A percentile compares a stretch with the other conserved stretches of the same genome.
phyloP scores from a whole-genome alignment of 2,329 filamentous ascomycete genomes.

The Neonectria punicea region DNA sequence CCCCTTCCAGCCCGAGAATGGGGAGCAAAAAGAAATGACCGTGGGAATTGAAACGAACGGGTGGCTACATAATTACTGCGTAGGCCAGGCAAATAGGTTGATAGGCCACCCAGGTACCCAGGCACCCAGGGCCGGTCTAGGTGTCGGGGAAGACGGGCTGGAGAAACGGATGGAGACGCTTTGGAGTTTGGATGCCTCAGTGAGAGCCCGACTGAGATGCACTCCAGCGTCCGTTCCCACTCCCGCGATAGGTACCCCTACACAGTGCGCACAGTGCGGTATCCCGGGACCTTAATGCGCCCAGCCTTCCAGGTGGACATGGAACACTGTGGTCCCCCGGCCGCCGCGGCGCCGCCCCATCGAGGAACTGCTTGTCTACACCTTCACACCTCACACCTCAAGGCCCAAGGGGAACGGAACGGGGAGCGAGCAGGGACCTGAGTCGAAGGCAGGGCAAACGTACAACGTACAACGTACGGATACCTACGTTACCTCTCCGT shows the following conservation, averaged over 20 bases:
- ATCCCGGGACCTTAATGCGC: slow-evolving; percentile 9
- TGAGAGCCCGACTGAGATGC: background rate
- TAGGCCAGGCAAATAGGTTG: background rate
- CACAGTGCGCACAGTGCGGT: slow-evolving; percentile 22
- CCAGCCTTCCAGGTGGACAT: background rate
- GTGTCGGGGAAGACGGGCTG: slow-evolving; percentile 12
- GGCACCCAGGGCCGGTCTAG: slow-evolving; percentile 1
- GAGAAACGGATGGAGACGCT: background rate
- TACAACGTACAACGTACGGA: background rate
- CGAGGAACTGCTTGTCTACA: slow-evolving; percentile 12
- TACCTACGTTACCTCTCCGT: slow-evolving; percentile 11
- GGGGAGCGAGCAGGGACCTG: background rate
- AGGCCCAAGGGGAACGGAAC: slow-evolving; percentile 11
- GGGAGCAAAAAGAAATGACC: slow-evolving; percentile 30
- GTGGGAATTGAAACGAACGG: slow-evolving; percentile 38
- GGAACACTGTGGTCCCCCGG: slow-evolving; percentile 2
- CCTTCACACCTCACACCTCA: slow-evolving; percentile 7
- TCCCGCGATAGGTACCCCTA: slow-evolving; percentile 19
- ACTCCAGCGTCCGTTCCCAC: slow-evolving; percentile 5
- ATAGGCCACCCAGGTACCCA: slow-evolving; percentile 1
- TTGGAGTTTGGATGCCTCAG: background rate
- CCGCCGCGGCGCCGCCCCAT: slow-evolving; percentile 18
- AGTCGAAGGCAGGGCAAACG: background rate
- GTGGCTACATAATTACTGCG: slow-evolving; percentile 15
- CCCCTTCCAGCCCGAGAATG: slow-evolving; percentile 12